phyloP scores from a whole-genome alignment of 148 eudicot species.

The Spergularia marina region DNA sequence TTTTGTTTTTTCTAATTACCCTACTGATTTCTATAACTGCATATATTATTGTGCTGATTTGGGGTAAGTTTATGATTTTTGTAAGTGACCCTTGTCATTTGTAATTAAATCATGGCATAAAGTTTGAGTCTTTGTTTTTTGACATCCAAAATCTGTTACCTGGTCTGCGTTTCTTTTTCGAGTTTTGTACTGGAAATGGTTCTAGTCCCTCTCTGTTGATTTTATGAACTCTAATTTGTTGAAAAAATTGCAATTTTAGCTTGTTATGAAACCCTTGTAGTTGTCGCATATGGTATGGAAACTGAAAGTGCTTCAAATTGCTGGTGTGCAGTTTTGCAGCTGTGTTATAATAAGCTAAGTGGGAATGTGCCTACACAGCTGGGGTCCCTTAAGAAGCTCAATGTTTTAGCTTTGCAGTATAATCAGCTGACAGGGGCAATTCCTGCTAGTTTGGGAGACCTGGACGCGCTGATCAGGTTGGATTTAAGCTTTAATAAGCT shows the following conservation, averaged over 20 bases:
- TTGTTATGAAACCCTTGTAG: not conserved
- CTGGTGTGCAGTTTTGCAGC: conserved; percentile 65
- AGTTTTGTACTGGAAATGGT: not conserved
- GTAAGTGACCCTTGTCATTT: not conserved
- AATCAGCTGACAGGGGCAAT: conserved; percentile 77
- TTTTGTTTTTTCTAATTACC: not conserved
- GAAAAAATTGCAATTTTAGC: not conserved
- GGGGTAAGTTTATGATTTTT: not conserved
- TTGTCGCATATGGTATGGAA: not conserved
- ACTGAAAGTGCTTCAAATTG: conserved; percentile 24
- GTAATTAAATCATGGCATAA: not conserved
- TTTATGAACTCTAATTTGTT: not conserved
- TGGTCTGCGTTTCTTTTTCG: not conserved
- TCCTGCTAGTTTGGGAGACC: conserved; percentile 77
- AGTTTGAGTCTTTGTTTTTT: conserved; percentile 2
- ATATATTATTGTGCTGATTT: not conserved
- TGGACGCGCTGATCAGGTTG: conserved; percentile 60
- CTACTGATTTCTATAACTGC: not conserved
- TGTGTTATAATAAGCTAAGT: conserved; percentile 70
- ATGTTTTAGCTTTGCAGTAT: conserved; percentile 71
- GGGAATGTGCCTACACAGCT: conserved; percentile 77
- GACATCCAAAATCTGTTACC: not conserved
- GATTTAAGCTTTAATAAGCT: conserved; percentile 74
- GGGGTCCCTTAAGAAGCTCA: conserved; percentile 70
- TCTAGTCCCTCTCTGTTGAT: not conserved